A percentile compares a stretch with the other conserved stretches of the same genome.
These are phyloP conservation scores for Pseudopyrenochaeta lycopersici DNA, from an alignment of 2,329 filamentous ascomycete genomes.

Conservation along the genomic window DNA sequence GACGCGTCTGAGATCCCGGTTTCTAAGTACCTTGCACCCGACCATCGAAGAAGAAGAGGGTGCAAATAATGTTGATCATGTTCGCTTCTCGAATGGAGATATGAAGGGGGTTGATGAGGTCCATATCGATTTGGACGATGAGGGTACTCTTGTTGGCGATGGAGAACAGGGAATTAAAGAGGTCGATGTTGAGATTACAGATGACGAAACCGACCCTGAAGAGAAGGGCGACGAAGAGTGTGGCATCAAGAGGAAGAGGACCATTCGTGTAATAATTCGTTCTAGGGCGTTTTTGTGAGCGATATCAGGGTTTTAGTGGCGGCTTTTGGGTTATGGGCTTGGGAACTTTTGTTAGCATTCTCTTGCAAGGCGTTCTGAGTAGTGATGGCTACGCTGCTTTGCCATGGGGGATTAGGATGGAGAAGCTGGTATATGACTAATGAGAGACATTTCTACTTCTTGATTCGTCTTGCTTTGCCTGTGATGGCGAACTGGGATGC, in stretches of 20 bases:
- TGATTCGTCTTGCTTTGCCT: no score
- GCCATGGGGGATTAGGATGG: no score
- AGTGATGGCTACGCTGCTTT: no score
- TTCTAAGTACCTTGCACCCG: conserved; percentile 33
- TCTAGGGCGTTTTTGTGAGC: conserved; percentile 46
- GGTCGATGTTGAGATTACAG: conserved; percentile 31
- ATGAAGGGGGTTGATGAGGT: conserved; percentile 21
- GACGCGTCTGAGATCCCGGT: conserved; percentile 40
- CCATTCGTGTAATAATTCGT: conserved; percentile 43
- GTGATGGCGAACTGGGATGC: no score
- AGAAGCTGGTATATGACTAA: no score
- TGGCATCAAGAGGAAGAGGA: conserved; percentile 38
- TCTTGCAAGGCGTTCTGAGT: no score
- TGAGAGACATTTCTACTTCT: no score
- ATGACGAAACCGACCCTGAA: conserved; percentile 24
- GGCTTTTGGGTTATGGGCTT: background rate
- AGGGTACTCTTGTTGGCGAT: conserved; percentile 9
- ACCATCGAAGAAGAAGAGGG: conserved; percentile 39
- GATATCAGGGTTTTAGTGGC: background rate
- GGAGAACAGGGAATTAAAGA: conserved; percentile 18
- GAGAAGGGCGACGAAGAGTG: conserved; percentile 18
- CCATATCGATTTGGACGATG: conserved; percentile 22
- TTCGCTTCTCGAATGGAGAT: conserved; percentile 7
- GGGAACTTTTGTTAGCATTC: no score
- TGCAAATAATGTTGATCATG: conserved; percentile 6